A percentile compares a stretch with the other conserved stretches of the same genome.
Conservation (phyloP, 257 asterid genomes). For the Jacaranda copaia region DNA sequence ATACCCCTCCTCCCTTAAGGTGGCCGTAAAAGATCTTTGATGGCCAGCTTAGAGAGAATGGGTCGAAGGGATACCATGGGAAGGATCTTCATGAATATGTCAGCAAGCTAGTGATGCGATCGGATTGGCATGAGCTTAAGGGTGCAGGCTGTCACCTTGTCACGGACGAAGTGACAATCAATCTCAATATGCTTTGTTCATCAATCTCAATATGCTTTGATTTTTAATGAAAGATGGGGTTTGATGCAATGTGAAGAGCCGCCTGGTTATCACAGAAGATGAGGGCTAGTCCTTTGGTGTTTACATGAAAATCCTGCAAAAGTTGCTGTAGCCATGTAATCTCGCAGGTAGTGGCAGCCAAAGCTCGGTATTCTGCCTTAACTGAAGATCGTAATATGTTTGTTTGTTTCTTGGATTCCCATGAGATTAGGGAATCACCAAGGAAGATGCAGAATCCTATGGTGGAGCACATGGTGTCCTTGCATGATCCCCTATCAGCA, state of each 20-base stretch:
- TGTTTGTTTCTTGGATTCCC: not conserved
- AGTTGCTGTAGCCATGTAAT: not conserved
- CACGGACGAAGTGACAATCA: not conserved
- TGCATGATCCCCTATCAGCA: not conserved
- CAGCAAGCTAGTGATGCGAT: not conserved
- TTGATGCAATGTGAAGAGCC: not conserved
- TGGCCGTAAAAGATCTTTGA: not conserved
- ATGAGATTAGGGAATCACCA: not conserved
- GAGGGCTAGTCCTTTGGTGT: rapidly evolving
- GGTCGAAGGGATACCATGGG: too few species aligned
- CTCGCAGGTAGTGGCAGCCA: not conserved
- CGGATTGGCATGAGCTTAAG: not conserved
- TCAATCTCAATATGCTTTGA: too few species aligned
- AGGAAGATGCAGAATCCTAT: not conserved
- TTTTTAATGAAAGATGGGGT: not conserved
- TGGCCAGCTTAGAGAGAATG: not conserved
- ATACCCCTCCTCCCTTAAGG: not conserved
- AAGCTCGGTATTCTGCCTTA: not conserved
- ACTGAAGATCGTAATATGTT: not conserved
- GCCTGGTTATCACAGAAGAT: not conserved
- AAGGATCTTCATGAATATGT: not conserved
- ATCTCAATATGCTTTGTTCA: not conserved
- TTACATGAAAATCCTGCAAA: not conserved
- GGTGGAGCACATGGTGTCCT: not conserved
- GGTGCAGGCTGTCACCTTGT: not conserved